Evolutionary conservation across 331 rosid species (phyloP).

Genomic region (Acacia pycnantha): DNA sequence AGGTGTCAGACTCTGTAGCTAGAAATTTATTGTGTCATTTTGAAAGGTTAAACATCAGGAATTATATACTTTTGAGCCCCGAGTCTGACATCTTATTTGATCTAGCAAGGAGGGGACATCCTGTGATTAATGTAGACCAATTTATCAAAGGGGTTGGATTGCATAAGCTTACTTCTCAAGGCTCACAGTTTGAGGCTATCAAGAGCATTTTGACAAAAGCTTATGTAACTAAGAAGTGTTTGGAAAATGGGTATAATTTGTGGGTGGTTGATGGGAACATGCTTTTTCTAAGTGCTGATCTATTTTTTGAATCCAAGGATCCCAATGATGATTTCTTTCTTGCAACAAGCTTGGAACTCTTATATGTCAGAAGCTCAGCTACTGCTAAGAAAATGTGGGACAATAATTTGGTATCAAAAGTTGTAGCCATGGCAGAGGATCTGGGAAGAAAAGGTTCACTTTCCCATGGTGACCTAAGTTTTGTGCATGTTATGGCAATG

Average conservation of each 20-base stretch:
- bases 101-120: conserved; percentile 20
- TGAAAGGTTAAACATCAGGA: conserved; percentile 51
- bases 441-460: conserved; percentile 23
- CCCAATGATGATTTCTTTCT: neutral
- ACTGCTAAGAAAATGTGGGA: conserved; percentile 34
- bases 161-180: neutral
- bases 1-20: conserved; percentile 36
- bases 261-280: conserved; percentile 50
- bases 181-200: conserved; percentile 26
- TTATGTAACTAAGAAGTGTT: conserved; percentile 39
- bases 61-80: conserved; percentile 45
- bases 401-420: conserved; percentile 21
- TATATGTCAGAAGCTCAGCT: conserved; percentile 36
- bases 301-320: neutral
- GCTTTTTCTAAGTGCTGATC: conserved; percentile 37
- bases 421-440: conserved; percentile 28
- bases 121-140: conserved; percentile 24
- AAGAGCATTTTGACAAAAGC: conserved; percentile 37
- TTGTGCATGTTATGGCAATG: conserved; percentile 10
- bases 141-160: conserved; percentile 37
- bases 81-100: conserved; percentile 48
- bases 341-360: conserved; percentile 37
- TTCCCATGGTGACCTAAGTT: conserved; percentile 5
- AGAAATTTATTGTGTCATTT: conserved; percentile 61
- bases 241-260: conserved; percentile 39